Conservation (phyloP, 192 early-diverging fungal species). For the Gonapodya prolifera region DNA sequence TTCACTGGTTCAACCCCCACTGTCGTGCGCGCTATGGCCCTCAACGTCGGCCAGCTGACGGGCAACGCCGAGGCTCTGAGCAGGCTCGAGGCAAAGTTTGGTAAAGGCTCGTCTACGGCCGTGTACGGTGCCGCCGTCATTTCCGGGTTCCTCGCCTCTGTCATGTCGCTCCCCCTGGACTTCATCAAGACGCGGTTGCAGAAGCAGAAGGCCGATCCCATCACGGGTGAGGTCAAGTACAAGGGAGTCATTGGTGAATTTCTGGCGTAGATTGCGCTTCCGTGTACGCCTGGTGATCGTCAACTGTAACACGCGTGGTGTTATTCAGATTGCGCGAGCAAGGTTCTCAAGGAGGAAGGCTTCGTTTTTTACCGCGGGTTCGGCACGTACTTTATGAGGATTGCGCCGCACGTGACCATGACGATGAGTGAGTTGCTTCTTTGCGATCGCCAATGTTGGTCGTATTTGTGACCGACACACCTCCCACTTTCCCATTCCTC, state of each 20-base stretch:
- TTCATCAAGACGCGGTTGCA: constrained; percentile 43
- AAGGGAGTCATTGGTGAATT: constrained; percentile 19
- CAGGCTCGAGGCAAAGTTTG: not conserved
- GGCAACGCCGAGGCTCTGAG: not conserved
- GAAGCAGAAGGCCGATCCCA: constrained; percentile 30
- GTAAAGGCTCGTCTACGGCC: constrained; percentile 4
- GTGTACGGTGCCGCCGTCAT: constrained; percentile 29
- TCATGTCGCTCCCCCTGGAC: constrained; percentile 37
- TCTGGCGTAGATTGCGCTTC: too few relatives aligned
- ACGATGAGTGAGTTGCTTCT: constrained; percentile 8
- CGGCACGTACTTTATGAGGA: constrained; percentile 30
- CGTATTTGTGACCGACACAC: too few relatives aligned
- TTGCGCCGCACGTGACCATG: constrained; percentile 42
- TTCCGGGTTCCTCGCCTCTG: constrained; percentile 44
- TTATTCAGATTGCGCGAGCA: constrained; percentile 27
- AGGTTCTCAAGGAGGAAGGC: constrained; percentile 31
- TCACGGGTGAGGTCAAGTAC: constrained; percentile 23
- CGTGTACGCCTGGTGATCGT: too few relatives aligned
- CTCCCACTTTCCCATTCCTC: too few relatives aligned
- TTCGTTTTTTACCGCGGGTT: constrained; percentile 30
- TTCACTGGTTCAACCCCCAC: constrained; percentile 18
- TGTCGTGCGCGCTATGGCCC: constrained; percentile 31
- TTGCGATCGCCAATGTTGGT: too few relatives aligned
- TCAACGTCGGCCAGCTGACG: not conserved
- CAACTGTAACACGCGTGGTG: too few relatives aligned